Evolutionary conservation across 2,329 filamentous ascomycete genomes (phyloP).

Genomic region (Cordyceps militaris): DNA sequence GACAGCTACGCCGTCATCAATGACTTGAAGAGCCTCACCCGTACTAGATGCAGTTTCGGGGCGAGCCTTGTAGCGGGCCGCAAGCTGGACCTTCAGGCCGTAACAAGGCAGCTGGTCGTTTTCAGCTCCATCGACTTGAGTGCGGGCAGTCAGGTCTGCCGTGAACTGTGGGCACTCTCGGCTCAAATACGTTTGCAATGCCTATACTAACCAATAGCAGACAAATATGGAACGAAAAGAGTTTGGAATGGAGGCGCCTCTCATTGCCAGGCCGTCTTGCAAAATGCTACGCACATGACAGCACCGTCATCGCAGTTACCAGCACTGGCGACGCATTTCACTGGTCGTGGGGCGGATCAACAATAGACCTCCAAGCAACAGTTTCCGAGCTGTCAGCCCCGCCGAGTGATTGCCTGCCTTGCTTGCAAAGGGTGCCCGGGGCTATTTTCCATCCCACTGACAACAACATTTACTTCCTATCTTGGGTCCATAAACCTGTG

Average conservation of each 20-base stretch:
- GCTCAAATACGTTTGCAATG: neutral
- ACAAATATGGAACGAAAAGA: conserved; percentile 1
- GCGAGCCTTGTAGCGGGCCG: conserved; percentile 15
- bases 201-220: neutral
- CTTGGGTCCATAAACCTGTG: conserved; percentile 1
- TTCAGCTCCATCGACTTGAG: conserved; percentile 11
- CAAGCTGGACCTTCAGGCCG: conserved; percentile 15
- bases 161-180: conserved; percentile 5
- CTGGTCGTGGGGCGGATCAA: conserved; percentile 6
- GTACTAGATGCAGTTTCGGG: conserved; percentile 18
- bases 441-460: conserved; percentile 5
- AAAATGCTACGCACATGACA: conserved; percentile 5
- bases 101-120: conserved; percentile 19
- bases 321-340: conserved; percentile 5
- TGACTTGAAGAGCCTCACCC: conserved; percentile 17
- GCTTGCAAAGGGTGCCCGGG: conserved; percentile 1
- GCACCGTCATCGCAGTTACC: neutral
- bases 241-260: conserved; percentile 4
- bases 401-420: neutral
- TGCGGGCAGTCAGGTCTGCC: neutral
- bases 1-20: conserved; percentile 20
- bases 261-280: conserved; percentile 4
- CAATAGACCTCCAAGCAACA: neutral
- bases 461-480: neutral
- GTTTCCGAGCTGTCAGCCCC: neutral